Evolutionary conservation across 495 filamentous ascomycete genomes (phyloP), one percentile per base, ranked within the genome.

Genomic region (Ramalina intermedia): DNA sequence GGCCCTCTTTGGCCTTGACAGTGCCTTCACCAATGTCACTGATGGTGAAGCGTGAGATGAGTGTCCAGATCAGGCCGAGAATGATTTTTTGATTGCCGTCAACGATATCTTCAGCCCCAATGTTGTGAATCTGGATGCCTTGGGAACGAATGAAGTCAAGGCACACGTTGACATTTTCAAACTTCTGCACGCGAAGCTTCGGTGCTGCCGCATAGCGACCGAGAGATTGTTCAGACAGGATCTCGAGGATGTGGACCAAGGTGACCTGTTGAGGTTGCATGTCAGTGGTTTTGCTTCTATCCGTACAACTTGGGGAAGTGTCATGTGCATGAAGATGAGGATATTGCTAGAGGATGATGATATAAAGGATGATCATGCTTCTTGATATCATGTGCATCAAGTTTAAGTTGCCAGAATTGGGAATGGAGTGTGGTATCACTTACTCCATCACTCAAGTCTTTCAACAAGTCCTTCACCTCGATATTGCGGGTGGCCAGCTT

Each of bases 61-160:
- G 70, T 17, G 88, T 96, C 91, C 91, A 98, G 58, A 98, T 94
- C 46, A 98, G 69, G 20, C 91, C 91, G 21, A 98, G 69, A 52
- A 98, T 95, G 53, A 98, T 94, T 73, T 98, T 98, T 49, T 82
- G 75, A 63, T 96, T 98, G 29, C 93, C 93, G 62, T 98, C 93
- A 20, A 98, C 91, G 24, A 98, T 86, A 74, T 98, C 91, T 67
- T 96, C 91, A 1, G 91, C 91, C 42, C 91, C 91, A 56, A 96
- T 96, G 58, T 98, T 98, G 50, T 87, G 94, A 81, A 96, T 86
- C 60, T 93, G 87, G 46, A 98, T 96, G 21, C 86, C 80, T 55
- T 87, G 73, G 23, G 81, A 79, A 60, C 85, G 89, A 67, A 98
- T 87, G 58, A 87, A 96, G 63, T 96, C 81, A 53, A 98, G 77